phyloP scores from a whole-genome alignment of 2,329 filamentous ascomycete genomes.

The Macrophomina tecta region DNA sequence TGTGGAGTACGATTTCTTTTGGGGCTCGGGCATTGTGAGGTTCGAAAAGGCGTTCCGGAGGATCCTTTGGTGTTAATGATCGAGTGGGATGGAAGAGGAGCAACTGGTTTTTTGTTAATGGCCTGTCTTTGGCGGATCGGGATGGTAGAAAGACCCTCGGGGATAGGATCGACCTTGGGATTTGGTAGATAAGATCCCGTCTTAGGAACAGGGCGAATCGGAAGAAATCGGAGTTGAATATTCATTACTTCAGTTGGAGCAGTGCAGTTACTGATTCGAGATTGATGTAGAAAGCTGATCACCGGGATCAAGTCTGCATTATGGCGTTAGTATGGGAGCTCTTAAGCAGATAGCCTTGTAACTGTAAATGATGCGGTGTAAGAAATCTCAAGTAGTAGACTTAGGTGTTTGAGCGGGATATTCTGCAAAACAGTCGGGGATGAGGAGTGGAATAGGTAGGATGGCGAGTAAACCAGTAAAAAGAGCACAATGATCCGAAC shows the following conservation, averaged over 20 bases:
- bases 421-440: too few species aligned
- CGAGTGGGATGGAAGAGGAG: constrained; percentile 11
- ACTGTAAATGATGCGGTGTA: too few species aligned
- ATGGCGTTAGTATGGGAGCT: too few species aligned
- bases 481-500: too few species aligned
- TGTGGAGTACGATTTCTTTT: background rate
- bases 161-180: constrained; percentile 10
- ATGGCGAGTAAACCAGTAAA: too few species aligned
- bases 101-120: constrained; percentile 10
- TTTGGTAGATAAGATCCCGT: constrained; percentile 23
- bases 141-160: constrained; percentile 12
- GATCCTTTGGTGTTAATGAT: constrained; percentile 21
- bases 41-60: background rate
- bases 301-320: too few species aligned
- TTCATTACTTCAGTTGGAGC: background rate
- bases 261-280: too few species aligned
- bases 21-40: background rate
- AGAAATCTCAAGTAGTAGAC: too few species aligned
- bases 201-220: background rate
- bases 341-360: too few species aligned
- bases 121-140: constrained; percentile 14
- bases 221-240: constrained; percentile 8
- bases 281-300: too few species aligned
- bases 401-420: too few species aligned
- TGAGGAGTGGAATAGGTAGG: too few species aligned